These are phyloP conservation scores for Suhomyces choctaworum DNA, from an alignment of 1,139 yeast genomes.

Conservation along the genomic window DNA sequence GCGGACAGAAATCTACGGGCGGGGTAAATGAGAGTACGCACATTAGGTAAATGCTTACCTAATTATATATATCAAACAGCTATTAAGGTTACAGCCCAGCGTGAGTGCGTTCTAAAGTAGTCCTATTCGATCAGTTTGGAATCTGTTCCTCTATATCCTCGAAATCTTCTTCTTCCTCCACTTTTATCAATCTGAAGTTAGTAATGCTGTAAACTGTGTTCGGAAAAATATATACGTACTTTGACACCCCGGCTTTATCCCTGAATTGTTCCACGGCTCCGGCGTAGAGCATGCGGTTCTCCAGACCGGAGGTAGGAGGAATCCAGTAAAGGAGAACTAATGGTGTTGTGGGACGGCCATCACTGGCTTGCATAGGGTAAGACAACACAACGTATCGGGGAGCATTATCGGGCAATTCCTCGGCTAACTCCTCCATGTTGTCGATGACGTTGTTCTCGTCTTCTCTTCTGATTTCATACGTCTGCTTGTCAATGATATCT, in stretches of 20 bases:
- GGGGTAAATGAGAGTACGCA: no score
- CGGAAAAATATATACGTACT: constrained; percentile 38
- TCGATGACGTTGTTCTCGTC: constrained; percentile 45
- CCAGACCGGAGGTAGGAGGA: constrained; percentile 81
- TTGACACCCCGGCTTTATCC: constrained; percentile 73
- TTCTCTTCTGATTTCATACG: constrained; percentile 57
- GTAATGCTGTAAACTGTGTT: constrained; percentile 17
- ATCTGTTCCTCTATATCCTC: constrained; percentile 41
- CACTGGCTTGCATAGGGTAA: constrained; percentile 67
- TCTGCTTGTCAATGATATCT: constrained; percentile 54
- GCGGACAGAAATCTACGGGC: constrained; percentile 1
- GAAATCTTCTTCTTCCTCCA: constrained; percentile 63
- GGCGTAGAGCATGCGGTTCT: constrained; percentile 81
- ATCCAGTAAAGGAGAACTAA: constrained; percentile 80
- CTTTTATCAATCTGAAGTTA: constrained; percentile 48
- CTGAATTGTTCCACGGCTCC: constrained; percentile 82
- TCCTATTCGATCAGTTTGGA: not conserved
- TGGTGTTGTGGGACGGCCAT: constrained; percentile 75
- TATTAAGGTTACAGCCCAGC: not conserved
- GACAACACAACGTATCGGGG: constrained; percentile 78
- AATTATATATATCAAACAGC: no score
- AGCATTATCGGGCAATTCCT: constrained; percentile 77
- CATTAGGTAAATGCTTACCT: no score
- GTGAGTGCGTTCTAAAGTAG: not conserved
- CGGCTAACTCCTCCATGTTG: constrained; percentile 60